Conservation (phyloP, 108 stramenopile genomes). For the Skeletonema grethae region DNA sequence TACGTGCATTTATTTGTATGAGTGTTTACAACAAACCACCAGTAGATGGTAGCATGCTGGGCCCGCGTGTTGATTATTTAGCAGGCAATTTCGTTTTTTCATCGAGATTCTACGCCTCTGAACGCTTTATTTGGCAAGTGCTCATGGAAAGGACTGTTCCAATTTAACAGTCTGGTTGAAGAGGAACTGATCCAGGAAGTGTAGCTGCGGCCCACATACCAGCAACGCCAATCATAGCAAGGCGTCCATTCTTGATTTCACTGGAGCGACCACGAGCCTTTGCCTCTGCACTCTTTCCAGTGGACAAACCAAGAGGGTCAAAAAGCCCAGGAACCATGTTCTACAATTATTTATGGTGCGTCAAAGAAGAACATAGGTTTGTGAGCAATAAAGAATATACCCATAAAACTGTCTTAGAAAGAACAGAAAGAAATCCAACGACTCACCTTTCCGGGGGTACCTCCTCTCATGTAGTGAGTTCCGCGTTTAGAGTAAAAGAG, state of each 20-base stretch:
- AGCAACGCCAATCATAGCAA: slow-evolving; percentile 83
- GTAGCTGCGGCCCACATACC: slow-evolving; percentile 70
- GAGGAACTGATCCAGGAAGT: slow-evolving; percentile 71
- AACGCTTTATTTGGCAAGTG: not conserved
- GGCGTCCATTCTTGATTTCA: slow-evolving; percentile 87
- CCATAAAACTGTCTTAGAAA: not conserved
- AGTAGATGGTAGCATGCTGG: not conserved
- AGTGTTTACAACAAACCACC: not conserved
- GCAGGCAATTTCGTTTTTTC: not conserved
- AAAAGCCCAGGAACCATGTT: slow-evolving; percentile 85
- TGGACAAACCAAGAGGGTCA: slow-evolving; percentile 72
- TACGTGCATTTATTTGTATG: slow-evolving; percentile 7
- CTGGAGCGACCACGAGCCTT: slow-evolving; percentile 66
- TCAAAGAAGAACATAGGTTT: not conserved
- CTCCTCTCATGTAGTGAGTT: slow-evolving; percentile 79
- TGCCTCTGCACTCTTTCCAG: slow-evolving; percentile 59
- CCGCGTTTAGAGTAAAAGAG: slow-evolving; percentile 62
- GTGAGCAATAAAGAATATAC: slow-evolving; percentile 5
- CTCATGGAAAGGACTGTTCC: not conserved
- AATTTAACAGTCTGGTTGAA: slow-evolving; percentile 62
- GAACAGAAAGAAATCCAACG: not conserved
- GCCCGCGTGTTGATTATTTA: not conserved
- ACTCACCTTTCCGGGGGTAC: slow-evolving; percentile 77
- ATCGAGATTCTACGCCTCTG: not conserved
- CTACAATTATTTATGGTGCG: slow-evolving; percentile 20